Evolutionary conservation across 108 stramenopile species (phyloP).

Genomic region (Bacterosira constricta): DNA sequence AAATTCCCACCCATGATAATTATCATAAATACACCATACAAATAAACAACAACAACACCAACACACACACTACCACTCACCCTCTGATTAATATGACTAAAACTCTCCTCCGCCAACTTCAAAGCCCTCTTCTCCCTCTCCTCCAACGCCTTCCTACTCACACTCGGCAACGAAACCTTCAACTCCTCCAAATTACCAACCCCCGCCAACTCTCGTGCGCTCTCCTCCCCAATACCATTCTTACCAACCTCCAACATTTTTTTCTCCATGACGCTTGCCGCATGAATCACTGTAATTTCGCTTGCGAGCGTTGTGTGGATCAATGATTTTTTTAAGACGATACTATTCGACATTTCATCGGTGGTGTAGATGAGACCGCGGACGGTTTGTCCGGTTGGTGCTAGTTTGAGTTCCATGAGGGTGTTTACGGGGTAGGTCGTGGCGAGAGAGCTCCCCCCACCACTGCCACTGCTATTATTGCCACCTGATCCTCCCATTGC

Average conservation of each 20-base stretch:
- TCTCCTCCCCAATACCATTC: slow-evolving; percentile 16
- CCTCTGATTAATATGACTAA: slow-evolving; percentile 81
- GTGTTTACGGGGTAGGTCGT: slow-evolving; percentile 46
- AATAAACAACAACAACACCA: neutral
- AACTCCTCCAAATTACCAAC: slow-evolving; percentile 31
- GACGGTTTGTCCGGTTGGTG: slow-evolving; percentile 12
- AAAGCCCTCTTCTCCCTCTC: slow-evolving; percentile 84
- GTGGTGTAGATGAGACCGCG: slow-evolving; percentile 77
- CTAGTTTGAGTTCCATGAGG: slow-evolving; percentile 47
- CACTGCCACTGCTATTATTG: neutral
- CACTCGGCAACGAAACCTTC: slow-evolving; percentile 36
- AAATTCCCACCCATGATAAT: too few relatives aligned
- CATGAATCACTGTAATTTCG: slow-evolving; percentile 58
- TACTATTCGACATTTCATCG: slow-evolving; percentile 63
- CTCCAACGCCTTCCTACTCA: slow-evolving; percentile 64
- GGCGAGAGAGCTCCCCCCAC: slow-evolving; percentile 7
- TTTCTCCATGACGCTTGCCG: slow-evolving; percentile 37
- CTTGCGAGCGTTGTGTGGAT: slow-evolving; percentile 49
- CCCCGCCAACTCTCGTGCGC: slow-evolving; percentile 10
- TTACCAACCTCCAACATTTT: slow-evolving; percentile 7
- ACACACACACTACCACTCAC: slow-evolving; percentile 46
- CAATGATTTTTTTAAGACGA: slow-evolving; percentile 63
- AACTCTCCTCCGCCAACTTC: slow-evolving; percentile 72
- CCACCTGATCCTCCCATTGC: too few relatives aligned
- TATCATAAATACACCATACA: neutral